Evolutionary conservation across 1,284 basidiomycete species (phyloP).

Genomic region (Tylopilus sp.): DNA sequence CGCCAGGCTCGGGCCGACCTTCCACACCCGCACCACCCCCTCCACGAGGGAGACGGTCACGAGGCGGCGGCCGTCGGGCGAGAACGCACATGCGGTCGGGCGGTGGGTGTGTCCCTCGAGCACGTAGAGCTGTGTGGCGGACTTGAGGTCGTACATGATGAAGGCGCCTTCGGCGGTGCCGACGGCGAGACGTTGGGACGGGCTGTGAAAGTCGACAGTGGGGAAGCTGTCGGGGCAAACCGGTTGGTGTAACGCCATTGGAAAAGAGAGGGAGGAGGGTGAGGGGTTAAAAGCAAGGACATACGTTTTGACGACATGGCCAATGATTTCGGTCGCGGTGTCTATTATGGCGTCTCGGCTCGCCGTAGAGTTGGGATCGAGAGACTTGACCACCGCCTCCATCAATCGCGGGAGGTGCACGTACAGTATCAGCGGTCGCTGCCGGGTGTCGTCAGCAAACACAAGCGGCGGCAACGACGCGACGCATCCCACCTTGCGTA

Average conservation of each 20-base stretch:
- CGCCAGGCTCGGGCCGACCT: constrained; percentile 80
- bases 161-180: constrained; percentile 92
- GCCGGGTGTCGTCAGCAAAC: background rate
- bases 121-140: constrained; percentile 91
- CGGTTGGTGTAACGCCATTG: background rate
- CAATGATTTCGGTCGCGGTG: constrained; percentile 90
- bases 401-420: constrained; percentile 84
- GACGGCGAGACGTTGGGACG: constrained; percentile 84
- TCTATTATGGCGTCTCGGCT: constrained; percentile 86
- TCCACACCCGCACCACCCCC: constrained; percentile 81
- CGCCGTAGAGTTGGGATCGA: constrained; percentile 85
- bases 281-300: background rate
- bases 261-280: background rate
- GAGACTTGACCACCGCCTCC: constrained; percentile 94
- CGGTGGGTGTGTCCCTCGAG: constrained; percentile 85
- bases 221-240: constrained; percentile 63
- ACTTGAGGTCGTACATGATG: constrained; percentile 96
- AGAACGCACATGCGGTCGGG: constrained; percentile 83
- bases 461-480: background rate
- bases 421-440: constrained; percentile 85
- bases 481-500: constrained; percentile 66
- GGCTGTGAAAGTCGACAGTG: constrained; percentile 85
- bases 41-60: constrained; percentile 88
- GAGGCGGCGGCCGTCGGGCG: constrained; percentile 87
- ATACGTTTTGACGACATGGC: constrained; percentile 77